Percentiles rank a stretch among this genome's conserved stretches.
These are phyloP conservation scores for Xylaria hypoxylon DNA, from an alignment of 2,329 filamentous ascomycete species.

Conservation along the genomic window DNA sequence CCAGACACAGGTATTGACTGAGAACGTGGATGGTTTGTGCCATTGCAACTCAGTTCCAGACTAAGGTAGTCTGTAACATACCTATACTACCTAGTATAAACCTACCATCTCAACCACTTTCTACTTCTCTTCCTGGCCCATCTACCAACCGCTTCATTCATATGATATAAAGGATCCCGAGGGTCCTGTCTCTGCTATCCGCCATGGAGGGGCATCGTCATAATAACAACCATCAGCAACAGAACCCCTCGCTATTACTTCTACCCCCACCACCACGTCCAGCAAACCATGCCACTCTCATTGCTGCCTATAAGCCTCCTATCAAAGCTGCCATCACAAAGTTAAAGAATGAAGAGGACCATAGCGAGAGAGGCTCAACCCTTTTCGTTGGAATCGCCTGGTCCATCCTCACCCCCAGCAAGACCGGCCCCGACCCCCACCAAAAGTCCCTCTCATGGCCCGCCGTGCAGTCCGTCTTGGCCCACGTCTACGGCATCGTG, in stretches of 20 bases:
- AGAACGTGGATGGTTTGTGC: conserved; percentile 5
- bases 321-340: conserved; percentile 65
- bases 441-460: conserved; percentile 71
- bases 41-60: not conserved
- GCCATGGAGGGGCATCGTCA: conserved; percentile 42
- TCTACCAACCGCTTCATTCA: no score
- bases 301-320: conserved; percentile 70
- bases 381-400: conserved; percentile 70
- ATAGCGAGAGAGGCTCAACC: conserved; percentile 49
- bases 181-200: not conserved
- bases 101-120: no score
- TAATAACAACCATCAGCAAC: not conserved
- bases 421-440: conserved; percentile 59
- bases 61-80: no score
- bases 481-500: conserved; percentile 81
- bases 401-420: conserved; percentile 70
- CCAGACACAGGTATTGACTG: not conserved
- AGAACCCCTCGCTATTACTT: conserved; percentile 66
- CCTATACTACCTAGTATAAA: no score
- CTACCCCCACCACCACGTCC: conserved; percentile 72
- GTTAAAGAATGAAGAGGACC: conserved; percentile 54
- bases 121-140: no score
- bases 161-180: conserved; percentile 8
- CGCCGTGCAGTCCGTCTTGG: conserved; percentile 78
- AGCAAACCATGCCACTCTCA: conserved; percentile 62